These are phyloP conservation scores for Nakazawaea anatomiae DNA, from an alignment of 805 yeast genomes.

Conservation along the genomic window DNA sequence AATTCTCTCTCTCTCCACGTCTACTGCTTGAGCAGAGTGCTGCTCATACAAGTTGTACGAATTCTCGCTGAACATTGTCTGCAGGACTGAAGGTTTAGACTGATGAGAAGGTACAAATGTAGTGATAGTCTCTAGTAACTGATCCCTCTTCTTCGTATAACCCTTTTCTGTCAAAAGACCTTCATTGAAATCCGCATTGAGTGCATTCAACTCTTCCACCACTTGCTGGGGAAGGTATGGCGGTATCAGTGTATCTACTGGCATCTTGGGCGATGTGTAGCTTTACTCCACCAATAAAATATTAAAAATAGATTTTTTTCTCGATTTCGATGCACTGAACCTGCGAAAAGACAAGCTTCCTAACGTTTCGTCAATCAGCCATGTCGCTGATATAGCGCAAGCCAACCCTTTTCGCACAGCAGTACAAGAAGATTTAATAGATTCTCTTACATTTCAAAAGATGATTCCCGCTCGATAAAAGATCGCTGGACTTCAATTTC, in stretches of 20 bases:
- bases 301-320: not conserved
- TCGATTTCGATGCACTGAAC: not conserved
- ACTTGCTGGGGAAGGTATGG: constrained; percentile 29
- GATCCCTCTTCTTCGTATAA: constrained; percentile 51
- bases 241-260: constrained; percentile 46
- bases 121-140: constrained; percentile 22
- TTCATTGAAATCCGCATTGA: constrained; percentile 50
- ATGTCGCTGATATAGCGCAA: too few species aligned
- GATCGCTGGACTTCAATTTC: too few species aligned
- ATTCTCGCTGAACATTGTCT: constrained; percentile 10
- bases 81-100: constrained; percentile 9
- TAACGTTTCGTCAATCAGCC: too few species aligned
- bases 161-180: constrained; percentile 75
- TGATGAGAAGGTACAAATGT: constrained; percentile 8
- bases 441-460: too few species aligned
- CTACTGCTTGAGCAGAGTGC: not conserved
- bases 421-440: too few species aligned
- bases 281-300: not conserved
- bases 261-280: not conserved
- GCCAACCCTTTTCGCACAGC: too few species aligned
- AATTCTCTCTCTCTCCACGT: not conserved
- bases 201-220: constrained; percentile 31
- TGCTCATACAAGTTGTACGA: constrained; percentile 1
- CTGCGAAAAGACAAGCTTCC: too few species aligned
- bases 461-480: too few species aligned